Evolutionary conservation across 2,329 filamentous ascomycete species (phyloP).

Genomic region (Trichoderma polysporum): DNA sequence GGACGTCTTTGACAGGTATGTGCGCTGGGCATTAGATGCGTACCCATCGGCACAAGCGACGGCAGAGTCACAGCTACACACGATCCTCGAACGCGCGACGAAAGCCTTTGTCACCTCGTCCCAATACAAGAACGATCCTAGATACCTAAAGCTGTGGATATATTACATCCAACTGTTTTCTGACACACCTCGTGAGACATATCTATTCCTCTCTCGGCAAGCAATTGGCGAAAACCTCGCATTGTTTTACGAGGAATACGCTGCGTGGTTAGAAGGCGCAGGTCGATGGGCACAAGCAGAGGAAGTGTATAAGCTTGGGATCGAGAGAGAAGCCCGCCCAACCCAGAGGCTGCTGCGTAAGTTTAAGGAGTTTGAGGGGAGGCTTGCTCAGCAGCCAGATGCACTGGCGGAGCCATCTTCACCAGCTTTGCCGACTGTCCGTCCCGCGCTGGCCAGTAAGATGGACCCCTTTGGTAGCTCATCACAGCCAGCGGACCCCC

Average conservation of each 20-base stretch:
- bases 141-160: constrained; percentile 91
- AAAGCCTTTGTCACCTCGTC: constrained; percentile 80
- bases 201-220: constrained; percentile 86
- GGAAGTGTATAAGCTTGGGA: constrained; percentile 87
- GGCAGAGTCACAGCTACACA: constrained; percentile 83
- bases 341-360: constrained; percentile 80
- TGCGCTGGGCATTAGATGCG: constrained; percentile 93
- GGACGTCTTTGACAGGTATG: constrained; percentile 93
- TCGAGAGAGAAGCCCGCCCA: constrained; percentile 84
- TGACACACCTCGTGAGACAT: constrained; percentile 89
- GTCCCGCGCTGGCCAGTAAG: constrained; percentile 82
- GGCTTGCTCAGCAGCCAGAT: constrained; percentile 65
- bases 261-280: constrained; percentile 83
- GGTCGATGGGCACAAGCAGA: constrained; percentile 87
- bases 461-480: constrained; percentile 73
- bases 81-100: constrained; percentile 87
- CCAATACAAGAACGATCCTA: constrained; percentile 92
- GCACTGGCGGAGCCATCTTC: constrained; percentile 70
- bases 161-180: constrained; percentile 92
- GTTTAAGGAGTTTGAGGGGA: constrained; percentile 85
- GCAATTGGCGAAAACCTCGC: constrained; percentile 83
- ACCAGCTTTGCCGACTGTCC: constrained; percentile 78
- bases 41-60: constrained; percentile 94
- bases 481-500: constrained; percentile 60
- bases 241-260: constrained; percentile 95